Conservation (phyloP, 192 early-diverging fungal species). For the Gonapodya sp. region DNA sequence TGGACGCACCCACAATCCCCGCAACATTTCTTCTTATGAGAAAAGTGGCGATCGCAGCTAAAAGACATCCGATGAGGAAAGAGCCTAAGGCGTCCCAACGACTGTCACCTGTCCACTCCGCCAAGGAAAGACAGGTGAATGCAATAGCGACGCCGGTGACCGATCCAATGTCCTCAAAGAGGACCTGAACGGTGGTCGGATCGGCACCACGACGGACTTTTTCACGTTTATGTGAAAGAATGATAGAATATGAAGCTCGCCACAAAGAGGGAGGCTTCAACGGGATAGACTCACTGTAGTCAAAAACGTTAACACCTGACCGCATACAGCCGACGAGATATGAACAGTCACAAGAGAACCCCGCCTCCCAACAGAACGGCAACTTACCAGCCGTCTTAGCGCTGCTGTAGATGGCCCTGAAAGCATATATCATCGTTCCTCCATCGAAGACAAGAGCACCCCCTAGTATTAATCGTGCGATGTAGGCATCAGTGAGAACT, state of each 20-base stretch:
- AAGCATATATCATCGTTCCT: neutral
- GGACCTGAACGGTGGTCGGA: constrained; percentile 47
- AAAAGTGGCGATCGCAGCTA: constrained; percentile 33
- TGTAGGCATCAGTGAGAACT: neutral
- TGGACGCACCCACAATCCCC: constrained; percentile 30
- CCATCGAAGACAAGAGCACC: constrained; percentile 4
- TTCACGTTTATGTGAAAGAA: constrained; percentile 15
- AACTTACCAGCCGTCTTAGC: neutral
- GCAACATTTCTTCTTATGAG: constrained; percentile 40
- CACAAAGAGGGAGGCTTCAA: neutral
- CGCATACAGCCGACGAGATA: no score
- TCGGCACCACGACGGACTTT: constrained; percentile 29
- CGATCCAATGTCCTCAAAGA: constrained; percentile 39
- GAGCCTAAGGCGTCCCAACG: constrained; percentile 38
- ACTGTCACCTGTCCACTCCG: constrained; percentile 27
- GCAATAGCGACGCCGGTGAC: constrained; percentile 39
- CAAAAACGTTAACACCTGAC: neutral
- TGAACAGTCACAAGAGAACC: neutral
- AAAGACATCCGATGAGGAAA: constrained; percentile 35
- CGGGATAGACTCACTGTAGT: neutral
- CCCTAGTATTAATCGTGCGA: neutral
- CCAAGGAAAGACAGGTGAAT: constrained; percentile 27
- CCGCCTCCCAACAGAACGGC: neutral
- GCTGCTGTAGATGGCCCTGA: neutral
- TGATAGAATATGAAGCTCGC: neutral